Conservation (phyloP, 129 eudicot species). For the Flaveria robusta region DNA sequence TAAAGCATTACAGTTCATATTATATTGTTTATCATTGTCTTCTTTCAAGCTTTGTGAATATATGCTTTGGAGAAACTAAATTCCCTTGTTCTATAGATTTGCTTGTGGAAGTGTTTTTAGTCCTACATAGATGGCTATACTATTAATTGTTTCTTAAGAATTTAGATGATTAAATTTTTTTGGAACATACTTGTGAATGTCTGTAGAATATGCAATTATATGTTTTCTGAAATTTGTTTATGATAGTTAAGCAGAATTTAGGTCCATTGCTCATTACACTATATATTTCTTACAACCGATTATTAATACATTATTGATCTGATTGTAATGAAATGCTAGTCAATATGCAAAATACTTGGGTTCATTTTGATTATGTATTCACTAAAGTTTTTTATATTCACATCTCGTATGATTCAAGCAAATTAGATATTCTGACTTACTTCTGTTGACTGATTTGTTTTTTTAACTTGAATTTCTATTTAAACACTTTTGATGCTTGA, state of each 20-base stretch:
- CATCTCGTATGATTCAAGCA: not conserved
- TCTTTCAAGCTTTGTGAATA: constrained; percentile 8
- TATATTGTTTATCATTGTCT: not conserved
- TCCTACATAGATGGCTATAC: not conserved
- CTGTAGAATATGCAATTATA: not conserved
- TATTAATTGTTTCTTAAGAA: not conserved
- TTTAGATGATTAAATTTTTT: not conserved
- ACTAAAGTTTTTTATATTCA: no score
- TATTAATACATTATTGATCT: not conserved
- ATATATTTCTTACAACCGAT: not conserved
- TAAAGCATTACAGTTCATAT: not conserved
- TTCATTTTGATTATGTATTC: no score
- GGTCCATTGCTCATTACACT: not conserved
- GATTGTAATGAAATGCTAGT: not conserved
- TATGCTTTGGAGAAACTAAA: not conserved
- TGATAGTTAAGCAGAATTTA: not conserved
- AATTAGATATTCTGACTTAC: not conserved
- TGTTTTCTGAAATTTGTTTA: not conserved
- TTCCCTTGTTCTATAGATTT: not conserved
- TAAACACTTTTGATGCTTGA: not conserved
- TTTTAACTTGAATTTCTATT: not conserved
- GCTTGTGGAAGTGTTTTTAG: not conserved
- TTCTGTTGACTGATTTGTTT: not conserved
- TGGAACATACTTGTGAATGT: not conserved
- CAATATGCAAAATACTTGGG: not conserved